Evolutionary conservation across 805 yeast species (phyloP).

Genomic region (Ogataea methylovora): DNA sequence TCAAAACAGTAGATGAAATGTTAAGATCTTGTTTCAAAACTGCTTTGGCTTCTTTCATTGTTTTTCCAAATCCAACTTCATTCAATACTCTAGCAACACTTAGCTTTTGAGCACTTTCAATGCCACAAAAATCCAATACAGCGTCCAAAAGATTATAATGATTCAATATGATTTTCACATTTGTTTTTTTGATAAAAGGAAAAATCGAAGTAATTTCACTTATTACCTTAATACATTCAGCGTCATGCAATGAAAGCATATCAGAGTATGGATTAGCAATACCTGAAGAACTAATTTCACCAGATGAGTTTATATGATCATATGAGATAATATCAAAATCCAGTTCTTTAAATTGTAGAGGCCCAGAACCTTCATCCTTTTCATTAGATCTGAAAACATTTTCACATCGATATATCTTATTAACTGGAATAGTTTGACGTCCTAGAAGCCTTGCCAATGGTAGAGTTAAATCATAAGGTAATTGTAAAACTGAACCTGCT

Average conservation of each 20-base stretch:
- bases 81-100: constrained; percentile 68
- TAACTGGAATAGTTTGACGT: constrained; percentile 41
- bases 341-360: constrained; percentile 70
- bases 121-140: constrained; percentile 73
- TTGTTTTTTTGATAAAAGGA: constrained; percentile 57
- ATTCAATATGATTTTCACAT: constrained; percentile 57
- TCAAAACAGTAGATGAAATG: constrained; percentile 72
- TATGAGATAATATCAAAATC: constrained; percentile 73
- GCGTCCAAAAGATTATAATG: constrained; percentile 76
- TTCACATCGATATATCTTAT: constrained; percentile 68
- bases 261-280: constrained; percentile 12
- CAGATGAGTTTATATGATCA: constrained; percentile 17
- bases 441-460: constrained; percentile 87
- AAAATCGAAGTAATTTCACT: constrained; percentile 63
- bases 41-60: constrained; percentile 47
- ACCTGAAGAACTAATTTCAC: not conserved
- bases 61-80: constrained; percentile 64
- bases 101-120: constrained; percentile 64
- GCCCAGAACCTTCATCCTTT: constrained; percentile 56
- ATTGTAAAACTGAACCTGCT: constrained; percentile 80
- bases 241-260: constrained; percentile 60
- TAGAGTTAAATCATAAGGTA: constrained; percentile 83
- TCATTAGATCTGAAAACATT: constrained; percentile 71
- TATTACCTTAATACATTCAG: constrained; percentile 78
- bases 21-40: constrained; percentile 54